Conservation (phyloP, 176 grass and related monocot species). For the Dendrocalamus sinicus region DNA sequence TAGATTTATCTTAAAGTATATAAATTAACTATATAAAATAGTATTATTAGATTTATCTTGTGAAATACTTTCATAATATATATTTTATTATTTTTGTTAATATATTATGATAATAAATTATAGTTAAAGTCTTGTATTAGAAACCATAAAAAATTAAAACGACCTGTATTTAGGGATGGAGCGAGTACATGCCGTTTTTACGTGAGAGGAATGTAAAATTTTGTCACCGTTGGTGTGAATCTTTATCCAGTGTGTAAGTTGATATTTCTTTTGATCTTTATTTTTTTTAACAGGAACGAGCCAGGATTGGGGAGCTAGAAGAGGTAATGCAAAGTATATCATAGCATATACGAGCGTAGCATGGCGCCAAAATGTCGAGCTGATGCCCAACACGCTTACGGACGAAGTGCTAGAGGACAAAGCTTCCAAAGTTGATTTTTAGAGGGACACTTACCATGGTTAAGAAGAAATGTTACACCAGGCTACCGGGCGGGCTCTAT, state of each 20-base stretch:
- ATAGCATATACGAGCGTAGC: not conserved
- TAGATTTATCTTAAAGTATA: too few relatives aligned
- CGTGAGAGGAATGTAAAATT: not conserved
- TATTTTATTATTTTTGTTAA: too few relatives aligned
- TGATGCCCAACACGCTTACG: slow-evolving; percentile 10
- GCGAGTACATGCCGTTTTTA: not conserved
- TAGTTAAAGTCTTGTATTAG: too few relatives aligned
- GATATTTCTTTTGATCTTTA: not conserved
- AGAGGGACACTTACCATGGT: not conserved
- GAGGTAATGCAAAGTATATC: not conserved
- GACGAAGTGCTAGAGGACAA: slow-evolving; percentile 36
- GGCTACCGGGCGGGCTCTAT: not conserved
- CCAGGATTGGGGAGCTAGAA: slow-evolving; percentile 17
- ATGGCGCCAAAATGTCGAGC: slow-evolving; percentile 28
- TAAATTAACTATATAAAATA: too few relatives aligned
- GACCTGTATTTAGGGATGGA: too few relatives aligned
- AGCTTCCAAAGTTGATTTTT: not conserved
- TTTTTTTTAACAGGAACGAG: not conserved
- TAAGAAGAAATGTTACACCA: not conserved
- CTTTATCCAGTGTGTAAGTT: not conserved
- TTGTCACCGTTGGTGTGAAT: not conserved
- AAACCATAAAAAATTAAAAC: too few relatives aligned
- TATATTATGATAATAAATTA: too few relatives aligned
- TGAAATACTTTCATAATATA: too few relatives aligned
- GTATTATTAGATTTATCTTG: too few relatives aligned